Evolutionary conservation across 1,284 basidiomycete species (phyloP).

Genomic region (Tremellales sp.): DNA sequence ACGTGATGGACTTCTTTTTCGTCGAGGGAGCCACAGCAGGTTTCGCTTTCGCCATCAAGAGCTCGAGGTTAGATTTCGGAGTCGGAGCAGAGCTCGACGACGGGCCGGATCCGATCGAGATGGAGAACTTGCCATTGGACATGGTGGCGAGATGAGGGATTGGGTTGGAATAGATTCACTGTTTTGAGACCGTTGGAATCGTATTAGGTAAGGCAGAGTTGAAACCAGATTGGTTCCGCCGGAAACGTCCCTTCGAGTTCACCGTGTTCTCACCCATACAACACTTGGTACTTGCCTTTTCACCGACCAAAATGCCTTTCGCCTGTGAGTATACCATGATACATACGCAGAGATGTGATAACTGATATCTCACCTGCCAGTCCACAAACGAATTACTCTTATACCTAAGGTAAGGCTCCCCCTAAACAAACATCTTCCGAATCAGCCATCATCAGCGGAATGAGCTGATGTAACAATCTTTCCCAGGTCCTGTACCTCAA

Average conservation of each 20-base stretch:
- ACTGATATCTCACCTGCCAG: slow-evolving; percentile 7
- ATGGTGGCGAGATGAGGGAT: slow-evolving; percentile 7
- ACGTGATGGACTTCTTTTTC: slow-evolving; percentile 8
- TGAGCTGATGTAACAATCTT: not conserved
- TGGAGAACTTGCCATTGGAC: slow-evolving; percentile 36
- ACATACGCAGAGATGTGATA: not conserved
- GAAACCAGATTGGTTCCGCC: slow-evolving; percentile 1
- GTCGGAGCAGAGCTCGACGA: slow-evolving; percentile 1
- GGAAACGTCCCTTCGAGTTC: slow-evolving; percentile 2
- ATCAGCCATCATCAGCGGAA: not conserved
- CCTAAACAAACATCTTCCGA: not conserved
- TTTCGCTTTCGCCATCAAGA: slow-evolving; percentile 38
- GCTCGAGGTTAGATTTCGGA: slow-evolving; percentile 35
- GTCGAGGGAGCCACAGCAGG: slow-evolving; percentile 5
- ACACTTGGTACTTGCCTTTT: not conserved
- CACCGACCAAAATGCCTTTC: not conserved
- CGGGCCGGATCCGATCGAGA: slow-evolving; percentile 32
- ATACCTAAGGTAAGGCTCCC: slow-evolving; percentile 25
- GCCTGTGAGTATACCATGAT: not conserved
- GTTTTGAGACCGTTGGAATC: not conserved
- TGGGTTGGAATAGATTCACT: not conserved
- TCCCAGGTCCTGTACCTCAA: slow-evolving; percentile 27
- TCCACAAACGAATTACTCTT: slow-evolving; percentile 30
- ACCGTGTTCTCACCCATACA: not conserved
- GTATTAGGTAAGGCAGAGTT: not conserved